phyloP scores from a whole-genome alignment of 2,329 filamentous ascomycete genomes.

The Sordariomycetes sp. region DNA sequence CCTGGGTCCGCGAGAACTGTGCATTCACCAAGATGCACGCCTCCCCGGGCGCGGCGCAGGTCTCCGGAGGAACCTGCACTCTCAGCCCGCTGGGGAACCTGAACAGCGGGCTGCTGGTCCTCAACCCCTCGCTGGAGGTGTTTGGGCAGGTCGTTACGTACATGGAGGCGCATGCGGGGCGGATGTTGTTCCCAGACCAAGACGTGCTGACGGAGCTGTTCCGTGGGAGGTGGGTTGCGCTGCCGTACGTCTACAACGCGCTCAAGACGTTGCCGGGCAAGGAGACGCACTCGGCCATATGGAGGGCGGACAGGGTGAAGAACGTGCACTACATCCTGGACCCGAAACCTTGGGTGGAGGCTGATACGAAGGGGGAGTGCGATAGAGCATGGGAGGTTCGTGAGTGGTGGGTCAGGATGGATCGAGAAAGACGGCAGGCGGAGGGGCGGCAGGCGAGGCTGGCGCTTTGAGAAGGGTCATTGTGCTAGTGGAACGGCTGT shows the following conservation, averaged over 20 bases:
- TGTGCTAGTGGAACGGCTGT: too few species aligned
- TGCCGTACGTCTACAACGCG: conserved; percentile 53
- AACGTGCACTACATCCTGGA: conserved; percentile 52
- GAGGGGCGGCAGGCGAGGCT: conserved; percentile 15
- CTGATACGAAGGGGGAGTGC: conserved; percentile 30
- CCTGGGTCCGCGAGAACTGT: conserved; percentile 53
- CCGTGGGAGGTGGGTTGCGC: conserved; percentile 41
- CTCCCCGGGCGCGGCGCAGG: conserved; percentile 34
- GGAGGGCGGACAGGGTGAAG: conserved; percentile 47
- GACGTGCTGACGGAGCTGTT: conserved; percentile 45
- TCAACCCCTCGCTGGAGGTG: conserved; percentile 36
- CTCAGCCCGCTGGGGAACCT: conserved; percentile 37
- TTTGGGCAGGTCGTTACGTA: conserved; percentile 39
- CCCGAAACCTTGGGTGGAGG: conserved; percentile 52
- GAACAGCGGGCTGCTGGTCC: conserved; percentile 43
- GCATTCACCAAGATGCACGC: conserved; percentile 45
- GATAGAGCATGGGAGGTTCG: conserved; percentile 36
- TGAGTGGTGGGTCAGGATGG: conserved; percentile 43
- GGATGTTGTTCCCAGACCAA: conserved; percentile 50
- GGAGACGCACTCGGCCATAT: conserved; percentile 43
- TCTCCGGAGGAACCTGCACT: conserved; percentile 28
- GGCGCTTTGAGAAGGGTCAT: neutral
- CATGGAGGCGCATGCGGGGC: conserved; percentile 33
- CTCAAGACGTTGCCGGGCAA: conserved; percentile 48
- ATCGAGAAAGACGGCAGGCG: conserved; percentile 27